Conservation (phyloP, 768 basidiomycete species). For the Kwoniella europaea region DNA sequence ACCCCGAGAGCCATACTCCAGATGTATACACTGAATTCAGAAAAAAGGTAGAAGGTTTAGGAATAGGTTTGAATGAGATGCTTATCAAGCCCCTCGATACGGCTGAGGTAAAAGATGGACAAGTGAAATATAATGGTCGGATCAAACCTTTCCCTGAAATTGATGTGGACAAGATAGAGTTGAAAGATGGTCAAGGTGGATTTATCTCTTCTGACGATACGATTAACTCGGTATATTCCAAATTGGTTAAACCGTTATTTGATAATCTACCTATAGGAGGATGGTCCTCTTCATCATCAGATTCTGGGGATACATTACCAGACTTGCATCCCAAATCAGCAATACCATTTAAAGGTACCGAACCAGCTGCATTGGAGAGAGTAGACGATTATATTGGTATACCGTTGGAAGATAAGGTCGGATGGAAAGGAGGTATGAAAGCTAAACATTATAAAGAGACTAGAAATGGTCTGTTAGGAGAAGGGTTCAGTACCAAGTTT, state of each 20-base stretch:
- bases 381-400: constrained; percentile 58
- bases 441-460: constrained; percentile 59
- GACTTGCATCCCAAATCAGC: constrained; percentile 41
- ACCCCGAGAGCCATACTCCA: constrained; percentile 47
- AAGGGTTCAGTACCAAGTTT: constrained; percentile 61
- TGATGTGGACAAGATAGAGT: constrained; percentile 19
- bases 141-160: constrained; percentile 53
- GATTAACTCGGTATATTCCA: constrained; percentile 32
- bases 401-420: neutral
- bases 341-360: constrained; percentile 58
- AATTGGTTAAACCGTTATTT: constrained; percentile 48
- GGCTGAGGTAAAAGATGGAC: constrained; percentile 14
- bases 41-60: constrained; percentile 59
- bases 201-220: constrained; percentile 26
- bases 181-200: constrained; percentile 20
- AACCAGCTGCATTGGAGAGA: constrained; percentile 52
- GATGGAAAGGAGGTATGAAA: constrained; percentile 43
- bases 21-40: constrained; percentile 61
- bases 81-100: constrained; percentile 52
- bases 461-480: constrained; percentile 60
- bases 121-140: constrained; percentile 23
- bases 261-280: constrained; percentile 47
- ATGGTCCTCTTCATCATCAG: constrained; percentile 29
- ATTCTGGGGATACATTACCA: constrained; percentile 9
- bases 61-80: constrained; percentile 51